Evolutionary conservation across 306 rosid species (phyloP), one percentile per base, ranked within the genome.

Genomic region (Malus sieversii): DNA sequence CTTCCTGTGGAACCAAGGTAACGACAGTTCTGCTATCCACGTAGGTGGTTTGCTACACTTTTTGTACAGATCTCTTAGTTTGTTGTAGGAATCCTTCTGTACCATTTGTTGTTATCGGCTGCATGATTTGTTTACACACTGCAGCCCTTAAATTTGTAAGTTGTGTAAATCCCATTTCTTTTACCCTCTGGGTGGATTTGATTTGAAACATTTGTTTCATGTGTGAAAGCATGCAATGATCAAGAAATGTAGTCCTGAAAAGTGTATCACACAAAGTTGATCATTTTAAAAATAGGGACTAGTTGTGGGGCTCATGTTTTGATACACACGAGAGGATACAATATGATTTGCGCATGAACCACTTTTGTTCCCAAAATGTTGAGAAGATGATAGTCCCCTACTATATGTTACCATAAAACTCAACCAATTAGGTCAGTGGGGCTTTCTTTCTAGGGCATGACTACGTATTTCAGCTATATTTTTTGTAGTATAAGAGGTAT

Each of bases 1-100:
- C 27, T 48, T 70, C 61, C 63, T 52, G 20, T 45, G 73, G 44
- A 74, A 73, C 46, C 70, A 62, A 59, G 42, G 22, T 30, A 67
- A 64, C 44, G 32, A 59, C 73, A 66, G 70, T 18, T 60, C 80
- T 14, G 29, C 29, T 4, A 6, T 40, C 75, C 46, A 46, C 57
- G 30, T 27, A 22, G 42, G 66, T 73, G 18, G 64, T 52, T 62
- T 70, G 68, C 84, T 63, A 18, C 58, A 58, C 68, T 71, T 77
- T 32, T 63, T 84, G 88, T 80, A 80, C 78, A 84, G 52, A 20
- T 45, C 78, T 51, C 30, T 63, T 66, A 71, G 48, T 68, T 73
- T 72, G 9, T 76, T 70, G 69, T 74, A 45, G 16, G n/a, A 55
- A 62, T 20, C 35, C 58, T 60, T 29, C 19, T 18, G 64, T 18